Evolutionary conservation across 2,329 filamentous ascomycete genomes (phyloP).

Genomic region (Apiospora pterosperma): DNA sequence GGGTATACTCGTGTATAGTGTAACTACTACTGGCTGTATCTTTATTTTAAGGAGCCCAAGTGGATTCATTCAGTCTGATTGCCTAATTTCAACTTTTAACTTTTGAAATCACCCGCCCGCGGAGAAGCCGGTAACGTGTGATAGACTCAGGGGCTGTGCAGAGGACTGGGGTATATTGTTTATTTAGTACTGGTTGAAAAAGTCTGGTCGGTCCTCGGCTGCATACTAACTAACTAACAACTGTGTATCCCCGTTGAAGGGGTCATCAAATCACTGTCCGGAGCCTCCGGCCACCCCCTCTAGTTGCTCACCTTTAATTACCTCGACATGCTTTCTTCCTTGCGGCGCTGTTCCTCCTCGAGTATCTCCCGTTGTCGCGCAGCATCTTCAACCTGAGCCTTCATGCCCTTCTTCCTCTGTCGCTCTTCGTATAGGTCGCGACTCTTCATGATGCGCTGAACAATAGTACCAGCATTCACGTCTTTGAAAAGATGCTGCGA

Average conservation of each 20-base stretch:
- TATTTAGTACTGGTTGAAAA: slow-evolving; percentile 1
- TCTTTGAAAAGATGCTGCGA: slow-evolving; percentile 74
- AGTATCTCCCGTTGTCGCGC: slow-evolving; percentile 59
- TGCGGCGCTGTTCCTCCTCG: slow-evolving; percentile 54
- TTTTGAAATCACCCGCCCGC: neutral
- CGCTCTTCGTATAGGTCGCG: slow-evolving; percentile 86
- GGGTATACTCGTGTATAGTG: neutral
- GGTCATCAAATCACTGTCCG: neutral
- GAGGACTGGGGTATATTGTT: neutral
- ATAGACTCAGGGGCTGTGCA: neutral
- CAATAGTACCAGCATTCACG: slow-evolving; percentile 90
- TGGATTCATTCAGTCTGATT: neutral
- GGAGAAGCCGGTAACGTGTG: neutral
- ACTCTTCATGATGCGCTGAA: slow-evolving; percentile 83
- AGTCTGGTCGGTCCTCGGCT: neutral
- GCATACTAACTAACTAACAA: neutral
- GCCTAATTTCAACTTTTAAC: neutral
- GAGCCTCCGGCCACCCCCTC: neutral
- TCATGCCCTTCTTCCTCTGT: slow-evolving; percentile 85
- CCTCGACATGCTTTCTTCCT: slow-evolving; percentile 34
- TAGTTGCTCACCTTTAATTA: neutral
- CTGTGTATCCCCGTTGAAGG: neutral
- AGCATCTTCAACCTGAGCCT: slow-evolving; percentile 71
- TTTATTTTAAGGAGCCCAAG: neutral
- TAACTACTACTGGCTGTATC: neutral